These are phyloP conservation scores for Trametes polyzona DNA, from an alignment of 1,284 basidiomycete genomes.

Conservation along the genomic window DNA sequence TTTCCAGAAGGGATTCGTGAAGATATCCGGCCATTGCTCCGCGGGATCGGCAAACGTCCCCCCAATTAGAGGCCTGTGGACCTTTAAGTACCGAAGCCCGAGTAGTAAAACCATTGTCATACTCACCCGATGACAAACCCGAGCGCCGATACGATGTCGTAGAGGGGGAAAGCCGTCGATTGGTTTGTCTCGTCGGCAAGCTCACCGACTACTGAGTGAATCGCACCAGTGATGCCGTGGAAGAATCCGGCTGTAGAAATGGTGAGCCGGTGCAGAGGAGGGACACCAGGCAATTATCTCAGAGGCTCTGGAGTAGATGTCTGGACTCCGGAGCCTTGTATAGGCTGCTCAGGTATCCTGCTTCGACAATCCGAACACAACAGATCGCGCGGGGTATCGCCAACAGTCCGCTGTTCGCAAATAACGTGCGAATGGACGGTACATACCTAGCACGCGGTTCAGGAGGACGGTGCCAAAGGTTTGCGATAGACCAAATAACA, in stretches of 20 bases:
- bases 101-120: not conserved
- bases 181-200: conserved; percentile 71
- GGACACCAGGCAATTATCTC: no score
- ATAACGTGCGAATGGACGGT: no score
- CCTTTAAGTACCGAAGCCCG: not conserved
- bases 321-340: no score
- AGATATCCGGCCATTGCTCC: conserved; percentile 47
- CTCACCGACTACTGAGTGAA: conserved; percentile 65
- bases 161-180: conserved; percentile 62
- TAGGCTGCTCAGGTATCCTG: no score
- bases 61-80: conserved; percentile 60
- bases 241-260: conserved; percentile 40
- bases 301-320: no score
- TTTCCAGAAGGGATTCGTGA: conserved; percentile 49
- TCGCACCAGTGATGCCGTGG: conserved; percentile 63
- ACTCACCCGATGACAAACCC: conserved; percentile 62
- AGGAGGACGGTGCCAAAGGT: conserved; percentile 50
- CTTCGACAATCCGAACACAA: no score
- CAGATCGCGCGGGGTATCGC: no score
- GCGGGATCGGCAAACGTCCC: conserved; percentile 63
- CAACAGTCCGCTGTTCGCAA: no score
- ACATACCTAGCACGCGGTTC: conserved; percentile 44
- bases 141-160: conserved; percentile 61
- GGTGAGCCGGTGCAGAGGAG: not conserved
- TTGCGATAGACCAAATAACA: conserved; percentile 59